phyloP scores from a whole-genome alignment of 1,139 yeast genomes.

The Sugiyamaella xylanicola region DNA sequence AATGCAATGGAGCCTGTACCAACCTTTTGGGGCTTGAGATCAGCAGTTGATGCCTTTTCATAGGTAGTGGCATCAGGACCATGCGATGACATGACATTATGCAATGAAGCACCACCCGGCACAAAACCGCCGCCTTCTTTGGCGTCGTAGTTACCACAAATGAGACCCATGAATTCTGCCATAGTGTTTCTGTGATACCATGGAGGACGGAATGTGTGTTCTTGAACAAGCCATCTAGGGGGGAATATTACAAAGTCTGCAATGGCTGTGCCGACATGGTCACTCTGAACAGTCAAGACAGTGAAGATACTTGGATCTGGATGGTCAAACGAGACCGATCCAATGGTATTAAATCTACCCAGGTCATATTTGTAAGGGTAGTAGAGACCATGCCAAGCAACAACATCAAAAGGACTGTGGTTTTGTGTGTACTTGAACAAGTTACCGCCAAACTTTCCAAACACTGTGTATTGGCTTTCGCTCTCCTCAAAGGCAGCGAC shows the following conservation, averaged over 20 bases:
- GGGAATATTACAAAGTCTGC: constrained; percentile 41
- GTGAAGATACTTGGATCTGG: constrained; percentile 39
- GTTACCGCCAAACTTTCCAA: constrained; percentile 34
- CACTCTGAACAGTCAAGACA: constrained; percentile 38
- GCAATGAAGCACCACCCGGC: constrained; percentile 41
- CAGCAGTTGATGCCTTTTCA: constrained; percentile 33
- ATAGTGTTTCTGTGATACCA: constrained; percentile 40
- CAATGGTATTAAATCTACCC: constrained; percentile 35
- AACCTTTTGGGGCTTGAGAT: constrained; percentile 32
- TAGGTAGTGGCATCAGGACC: constrained; percentile 38
- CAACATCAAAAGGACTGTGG: constrained; percentile 40
- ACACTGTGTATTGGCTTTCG: constrained; percentile 27
- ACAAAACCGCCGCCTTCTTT: constrained; percentile 38
- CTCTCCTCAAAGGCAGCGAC: constrained; percentile 31
- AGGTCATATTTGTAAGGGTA: constrained; percentile 41
- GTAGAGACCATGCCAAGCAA: constrained; percentile 41
- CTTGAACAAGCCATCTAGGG: constrained; percentile 40
- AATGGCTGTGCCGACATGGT: constrained; percentile 36
- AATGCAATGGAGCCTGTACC: constrained; percentile 39
- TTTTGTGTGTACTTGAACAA: constrained; percentile 32
- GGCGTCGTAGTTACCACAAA: constrained; percentile 38
- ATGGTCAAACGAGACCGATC: constrained; percentile 39
- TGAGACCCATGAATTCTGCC: constrained; percentile 41
- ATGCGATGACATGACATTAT: constrained; percentile 40
- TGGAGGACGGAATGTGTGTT: constrained; percentile 40